Percentiles rank a stretch among this genome's conserved stretches.
phyloP scores from a whole-genome alignment of 352 stramenopile species.

The Phytophthora idaei region DNA sequence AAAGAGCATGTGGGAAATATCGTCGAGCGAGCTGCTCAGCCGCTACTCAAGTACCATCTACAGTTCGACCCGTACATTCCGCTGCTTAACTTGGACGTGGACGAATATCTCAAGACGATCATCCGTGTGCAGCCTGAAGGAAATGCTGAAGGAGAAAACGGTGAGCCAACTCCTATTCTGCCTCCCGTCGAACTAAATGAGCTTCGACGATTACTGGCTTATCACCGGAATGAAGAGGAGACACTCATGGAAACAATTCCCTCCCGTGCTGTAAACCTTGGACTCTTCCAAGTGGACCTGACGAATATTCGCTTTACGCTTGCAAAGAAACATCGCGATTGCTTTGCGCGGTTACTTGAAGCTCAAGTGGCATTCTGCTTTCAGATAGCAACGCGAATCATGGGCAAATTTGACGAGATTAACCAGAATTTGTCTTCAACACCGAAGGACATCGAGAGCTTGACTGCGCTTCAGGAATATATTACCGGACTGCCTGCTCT shows the following conservation, averaged over 20 bases:
- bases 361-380: conserved; percentile 75
- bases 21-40: conserved; percentile 50
- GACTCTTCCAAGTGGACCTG: conserved; percentile 81
- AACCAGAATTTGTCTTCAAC: conserved; percentile 78
- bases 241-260: conserved; percentile 75
- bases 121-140: conserved; percentile 50
- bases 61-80: conserved; percentile 88
- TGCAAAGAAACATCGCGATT: conserved; percentile 81
- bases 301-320: conserved; percentile 79
- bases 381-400: conserved; percentile 62
- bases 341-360: conserved; percentile 74
- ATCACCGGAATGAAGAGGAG: conserved; percentile 73
- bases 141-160: conserved; percentile 37
- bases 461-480: conserved; percentile 90
- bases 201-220: conserved; percentile 59
- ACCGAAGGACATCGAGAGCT: conserved; percentile 92
- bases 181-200: conserved; percentile 80
- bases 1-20: conserved; percentile 54
- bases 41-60: conserved; percentile 76
- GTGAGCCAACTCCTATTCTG: conserved; percentile 52
- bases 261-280: conserved; percentile 68
- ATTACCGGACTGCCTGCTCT: conserved; percentile 75
- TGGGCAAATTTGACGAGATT: conserved; percentile 88
- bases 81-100: conserved; percentile 92
- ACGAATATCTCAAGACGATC: conserved; percentile 77